Evolutionary conservation across 495 filamentous ascomycete species (phyloP).

Genomic region (Aspergillus cavernicola): DNA sequence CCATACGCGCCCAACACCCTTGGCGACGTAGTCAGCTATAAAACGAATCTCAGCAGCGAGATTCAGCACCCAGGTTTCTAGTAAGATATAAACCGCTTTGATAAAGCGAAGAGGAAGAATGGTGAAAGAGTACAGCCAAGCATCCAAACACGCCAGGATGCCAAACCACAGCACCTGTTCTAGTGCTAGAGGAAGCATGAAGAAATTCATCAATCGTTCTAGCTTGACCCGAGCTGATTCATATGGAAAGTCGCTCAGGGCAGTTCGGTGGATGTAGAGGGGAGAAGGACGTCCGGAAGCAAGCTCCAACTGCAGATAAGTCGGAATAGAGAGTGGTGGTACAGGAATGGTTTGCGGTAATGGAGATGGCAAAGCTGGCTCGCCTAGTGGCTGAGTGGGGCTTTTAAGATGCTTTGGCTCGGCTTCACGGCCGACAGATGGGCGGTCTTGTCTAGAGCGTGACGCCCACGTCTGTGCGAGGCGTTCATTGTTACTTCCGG

Average conservation of each 20-base stretch:
- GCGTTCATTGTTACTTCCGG: slow-evolving; percentile 27
- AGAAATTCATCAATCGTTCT: slow-evolving; percentile 86
- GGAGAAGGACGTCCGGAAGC: slow-evolving; percentile 78
- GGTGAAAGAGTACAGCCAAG: slow-evolving; percentile 97
- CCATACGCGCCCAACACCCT: slow-evolving; percentile 76
- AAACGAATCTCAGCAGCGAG: slow-evolving; percentile 62
- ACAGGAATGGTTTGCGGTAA: slow-evolving; percentile 69
- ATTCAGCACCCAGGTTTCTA: slow-evolving; percentile 66
- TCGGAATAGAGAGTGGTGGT: slow-evolving; percentile 82
- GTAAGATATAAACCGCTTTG: slow-evolving; percentile 72
- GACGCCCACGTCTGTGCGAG: slow-evolving; percentile 38
- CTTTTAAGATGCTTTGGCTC: slow-evolving; percentile 32
- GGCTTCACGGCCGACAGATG: slow-evolving; percentile 32
- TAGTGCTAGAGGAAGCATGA: slow-evolving; percentile 75
- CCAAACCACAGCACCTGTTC: slow-evolving; percentile 87
- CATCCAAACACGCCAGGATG: slow-evolving; percentile 83
- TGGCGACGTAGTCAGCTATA: slow-evolving; percentile 67
- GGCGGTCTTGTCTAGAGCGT: slow-evolving; percentile 33
- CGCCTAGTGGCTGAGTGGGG: slow-evolving; percentile 26
- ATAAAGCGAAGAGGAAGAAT: slow-evolving; percentile 88
- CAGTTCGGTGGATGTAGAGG: slow-evolving; percentile 78
- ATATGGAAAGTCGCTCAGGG: slow-evolving; percentile 74
- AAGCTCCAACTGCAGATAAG: slow-evolving; percentile 83
- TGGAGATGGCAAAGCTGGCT: slow-evolving; percentile 56
- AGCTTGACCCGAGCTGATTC: slow-evolving; percentile 96